Conservation (phyloP, 1,284 basidiomycete species). For the Schizophyllum amplum region DNA sequence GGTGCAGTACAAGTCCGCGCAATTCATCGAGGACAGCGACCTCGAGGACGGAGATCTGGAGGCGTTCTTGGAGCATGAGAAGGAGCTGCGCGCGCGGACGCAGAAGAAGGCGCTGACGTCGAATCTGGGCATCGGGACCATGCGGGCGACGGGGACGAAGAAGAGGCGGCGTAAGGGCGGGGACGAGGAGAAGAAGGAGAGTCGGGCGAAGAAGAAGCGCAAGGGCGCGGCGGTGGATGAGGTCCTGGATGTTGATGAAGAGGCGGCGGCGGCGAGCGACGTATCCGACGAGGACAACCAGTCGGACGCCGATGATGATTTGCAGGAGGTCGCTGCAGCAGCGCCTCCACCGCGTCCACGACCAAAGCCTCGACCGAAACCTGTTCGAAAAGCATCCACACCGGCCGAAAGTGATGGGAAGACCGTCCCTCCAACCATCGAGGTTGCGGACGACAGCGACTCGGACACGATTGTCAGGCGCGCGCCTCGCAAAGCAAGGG, state of each 20-base stretch:
- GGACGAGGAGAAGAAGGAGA: conserved; percentile 16
- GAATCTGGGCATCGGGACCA: conserved; percentile 31
- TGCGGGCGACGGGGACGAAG: conserved; percentile 63
- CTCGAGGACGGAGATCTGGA: conserved; percentile 71
- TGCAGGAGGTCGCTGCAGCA: neutral
- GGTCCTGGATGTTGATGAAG: neutral
- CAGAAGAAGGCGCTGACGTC: conserved; percentile 5
- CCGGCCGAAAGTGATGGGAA: neutral
- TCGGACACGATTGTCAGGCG: neutral
- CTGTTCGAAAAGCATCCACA: neutral
- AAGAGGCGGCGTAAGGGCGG: conserved; percentile 44
- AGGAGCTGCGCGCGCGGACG: conserved; percentile 32
- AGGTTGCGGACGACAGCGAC: neutral
- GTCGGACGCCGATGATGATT: neutral
- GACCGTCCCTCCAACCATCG: neutral
- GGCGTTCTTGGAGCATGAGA: conserved; percentile 74
- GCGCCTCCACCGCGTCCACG: neutral
- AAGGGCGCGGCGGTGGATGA: neutral
- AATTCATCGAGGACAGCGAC: conserved; percentile 87
- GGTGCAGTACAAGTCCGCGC: conserved; percentile 76
- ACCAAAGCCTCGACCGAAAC: neutral
- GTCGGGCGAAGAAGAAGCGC: conserved; percentile 18
- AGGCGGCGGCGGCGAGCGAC: neutral
- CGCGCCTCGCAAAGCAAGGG: neutral
- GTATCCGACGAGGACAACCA: neutral